Conservation (phyloP, 2,329 filamentous ascomycete genomes). For the Hypoxylon sp. region DNA sequence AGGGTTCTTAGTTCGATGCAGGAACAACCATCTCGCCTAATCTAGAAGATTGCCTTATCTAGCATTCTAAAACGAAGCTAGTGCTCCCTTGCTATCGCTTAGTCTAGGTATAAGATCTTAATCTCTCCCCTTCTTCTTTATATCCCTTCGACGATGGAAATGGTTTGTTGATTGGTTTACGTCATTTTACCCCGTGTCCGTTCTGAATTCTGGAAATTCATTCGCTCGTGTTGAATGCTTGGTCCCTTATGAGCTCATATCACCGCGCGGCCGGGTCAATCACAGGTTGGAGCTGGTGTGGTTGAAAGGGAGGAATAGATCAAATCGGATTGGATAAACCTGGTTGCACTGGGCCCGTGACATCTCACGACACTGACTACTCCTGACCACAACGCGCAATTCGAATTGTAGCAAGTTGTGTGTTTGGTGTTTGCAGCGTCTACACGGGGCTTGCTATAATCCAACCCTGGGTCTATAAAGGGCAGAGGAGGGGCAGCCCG, state of each 20-base stretch:
- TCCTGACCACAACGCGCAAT: constrained; percentile 17
- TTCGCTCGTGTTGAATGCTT: constrained; percentile 6
- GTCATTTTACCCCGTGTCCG: constrained; percentile 15
- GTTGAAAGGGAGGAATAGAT: constrained; percentile 21
- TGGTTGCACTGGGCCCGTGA: constrained; percentile 29
- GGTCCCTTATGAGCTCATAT: constrained; percentile 25
- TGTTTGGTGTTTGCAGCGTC: background rate
- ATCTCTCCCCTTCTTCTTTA: background rate
- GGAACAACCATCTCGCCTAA: constrained; percentile 35
- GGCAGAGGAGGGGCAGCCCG: background rate
- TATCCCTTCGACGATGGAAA: constrained; percentile 5
- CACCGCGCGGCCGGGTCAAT: constrained; percentile 19
- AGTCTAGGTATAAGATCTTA: constrained; percentile 13
- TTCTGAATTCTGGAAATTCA: background rate
- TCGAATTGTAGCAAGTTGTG: constrained; percentile 1
- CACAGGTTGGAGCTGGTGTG: constrained; percentile 21
- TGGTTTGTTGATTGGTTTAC: constrained; percentile 15
- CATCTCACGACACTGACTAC: constrained; percentile 24
- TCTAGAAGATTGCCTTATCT: constrained; percentile 41
- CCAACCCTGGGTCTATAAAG: constrained; percentile 10
- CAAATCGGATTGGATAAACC: constrained; percentile 10
- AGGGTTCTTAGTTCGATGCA: constrained; percentile 21
- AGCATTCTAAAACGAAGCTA: constrained; percentile 24
- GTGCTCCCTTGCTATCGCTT: constrained; percentile 18
- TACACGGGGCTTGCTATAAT: background rate